Evolutionary conservation across 2,329 filamentous ascomycete species (phyloP), one percentile per base, ranked within the genome.

Genomic region (Arthrobotrys sinensis): DNA sequence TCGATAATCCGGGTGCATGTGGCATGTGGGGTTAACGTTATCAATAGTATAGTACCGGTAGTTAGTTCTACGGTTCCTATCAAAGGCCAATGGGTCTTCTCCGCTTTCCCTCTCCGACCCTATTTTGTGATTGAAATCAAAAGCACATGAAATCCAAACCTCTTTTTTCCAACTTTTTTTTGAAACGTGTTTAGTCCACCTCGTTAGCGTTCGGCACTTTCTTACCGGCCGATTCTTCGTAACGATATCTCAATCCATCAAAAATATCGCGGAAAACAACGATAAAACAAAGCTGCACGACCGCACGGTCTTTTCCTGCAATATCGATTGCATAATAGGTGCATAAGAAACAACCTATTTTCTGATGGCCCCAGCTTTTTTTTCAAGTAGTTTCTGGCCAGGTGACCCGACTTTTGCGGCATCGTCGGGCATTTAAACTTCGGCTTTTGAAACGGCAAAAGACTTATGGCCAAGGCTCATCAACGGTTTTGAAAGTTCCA

Each of bases 401-500:
- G 8, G 5, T 7, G 2, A 11, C 24, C 24, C 24, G 24, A 28
- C 24, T 28, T 50, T 50, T 5, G 28, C 46, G 46, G 46, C 46
- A 34, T n/a, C 24, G 4, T 53, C 50, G 52, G 52, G 12, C 14
- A 8, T 53, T 53, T 53, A 16, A 6, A 12, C 4, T 57, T 57
- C 52, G 52, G 32, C 52, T 57, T 57, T 57, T 57, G 52, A 57
- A 57, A 57, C 52, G 52, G 32, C 32, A 57, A 36, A 10, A 6
- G 36, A 12, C n/a, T n/a, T n/a, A 36, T 16, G 32, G 24, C 50
- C 24, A 57, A 38, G 24, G 48, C 21, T 11, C 46, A 19, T 28
- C 28, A 21, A 34, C 4, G 14, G 4, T 53, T 53, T 5, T 11
- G 21, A 16, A 10, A 3, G 6, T 43, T 45, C 40, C 5, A 45